These are phyloP conservation scores for Blastocystis sp. DNA, from an alignment of 352 stramenopile species.

Conservation along the genomic window DNA sequence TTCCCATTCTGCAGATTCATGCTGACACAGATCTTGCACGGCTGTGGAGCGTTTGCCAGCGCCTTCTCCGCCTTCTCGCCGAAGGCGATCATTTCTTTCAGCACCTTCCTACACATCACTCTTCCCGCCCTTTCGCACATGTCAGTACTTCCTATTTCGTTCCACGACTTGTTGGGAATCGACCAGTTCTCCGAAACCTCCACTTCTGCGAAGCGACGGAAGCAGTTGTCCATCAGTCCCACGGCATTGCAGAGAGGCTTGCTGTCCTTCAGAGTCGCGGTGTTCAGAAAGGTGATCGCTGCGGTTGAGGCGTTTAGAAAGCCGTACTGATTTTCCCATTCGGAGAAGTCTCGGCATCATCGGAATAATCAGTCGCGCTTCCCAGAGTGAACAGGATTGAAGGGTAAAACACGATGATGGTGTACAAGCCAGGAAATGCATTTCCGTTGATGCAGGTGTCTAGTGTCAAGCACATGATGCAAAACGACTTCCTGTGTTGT, in stretches of 20 bases:
- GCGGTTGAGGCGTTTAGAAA: not conserved
- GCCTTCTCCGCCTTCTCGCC: not conserved
- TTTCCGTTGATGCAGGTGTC: constrained; percentile 26
- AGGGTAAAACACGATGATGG: constrained; percentile 2
- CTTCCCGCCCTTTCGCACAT: not conserved
- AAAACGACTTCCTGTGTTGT: not conserved
- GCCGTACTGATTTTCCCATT: constrained; percentile 4
- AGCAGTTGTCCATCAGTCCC: constrained; percentile 40
- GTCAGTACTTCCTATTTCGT: constrained; percentile 10
- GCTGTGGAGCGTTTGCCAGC: not conserved
- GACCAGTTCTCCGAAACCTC: constrained; percentile 33
- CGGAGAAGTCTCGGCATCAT: not conserved
- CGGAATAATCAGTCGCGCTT: constrained; percentile 20
- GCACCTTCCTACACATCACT: not conserved
- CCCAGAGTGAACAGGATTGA: constrained; percentile 43
- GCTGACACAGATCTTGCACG: constrained; percentile 27
- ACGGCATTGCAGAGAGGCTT: constrained; percentile 25
- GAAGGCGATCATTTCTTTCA: constrained; percentile 56
- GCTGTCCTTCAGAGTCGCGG: not conserved
- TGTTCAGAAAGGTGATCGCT: constrained; percentile 52
- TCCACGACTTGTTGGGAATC: constrained; percentile 5
- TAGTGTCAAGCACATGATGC: not conserved
- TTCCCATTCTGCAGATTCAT: constrained; percentile 53
- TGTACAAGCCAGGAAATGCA: constrained; percentile 26
- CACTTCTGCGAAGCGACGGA: constrained; percentile 31